Conservation (phyloP, 345 rosid species). For the Ailanthus altissimus region DNA sequence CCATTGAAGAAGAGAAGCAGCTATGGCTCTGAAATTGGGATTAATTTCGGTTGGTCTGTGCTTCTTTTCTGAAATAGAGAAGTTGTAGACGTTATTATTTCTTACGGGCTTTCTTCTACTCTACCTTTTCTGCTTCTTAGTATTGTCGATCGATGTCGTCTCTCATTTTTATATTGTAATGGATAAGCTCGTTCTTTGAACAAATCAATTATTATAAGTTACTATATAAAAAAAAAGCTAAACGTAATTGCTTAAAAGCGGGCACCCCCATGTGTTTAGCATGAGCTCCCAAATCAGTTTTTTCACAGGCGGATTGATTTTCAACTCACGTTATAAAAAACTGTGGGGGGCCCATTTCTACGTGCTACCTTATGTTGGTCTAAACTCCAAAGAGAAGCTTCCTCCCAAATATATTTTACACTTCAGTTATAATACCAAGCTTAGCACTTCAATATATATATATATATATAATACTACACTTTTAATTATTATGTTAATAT, state of each 20-base stretch:
- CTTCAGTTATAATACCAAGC: too few species aligned
- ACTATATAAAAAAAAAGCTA: not conserved
- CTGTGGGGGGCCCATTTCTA: too few species aligned
- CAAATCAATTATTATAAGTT: not conserved
- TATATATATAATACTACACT: too few species aligned
- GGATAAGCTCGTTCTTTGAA: slow-evolving; percentile 37
- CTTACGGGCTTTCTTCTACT: not conserved
- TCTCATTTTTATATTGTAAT: slow-evolving; percentile 32
- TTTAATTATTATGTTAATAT: too few species aligned
- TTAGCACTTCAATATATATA: too few species aligned
- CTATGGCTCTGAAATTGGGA: not conserved
- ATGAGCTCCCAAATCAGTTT: not conserved
- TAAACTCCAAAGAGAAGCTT: too few species aligned
- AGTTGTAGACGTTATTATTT: not conserved
- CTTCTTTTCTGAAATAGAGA: not conserved
- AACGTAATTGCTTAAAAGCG: not conserved
- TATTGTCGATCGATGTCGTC: not conserved
- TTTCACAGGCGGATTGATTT: not conserved
- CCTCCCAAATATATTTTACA: too few species aligned
- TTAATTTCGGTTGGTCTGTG: not conserved
- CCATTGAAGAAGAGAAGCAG: slow-evolving; percentile 42
- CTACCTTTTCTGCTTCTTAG: not conserved
- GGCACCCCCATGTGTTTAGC: not conserved
- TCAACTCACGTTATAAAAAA: not conserved
- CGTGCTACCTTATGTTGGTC: too few species aligned